Conservation (phyloP, 129 eudicot species). For the Chrysanthemum lavandulifolium region DNA sequence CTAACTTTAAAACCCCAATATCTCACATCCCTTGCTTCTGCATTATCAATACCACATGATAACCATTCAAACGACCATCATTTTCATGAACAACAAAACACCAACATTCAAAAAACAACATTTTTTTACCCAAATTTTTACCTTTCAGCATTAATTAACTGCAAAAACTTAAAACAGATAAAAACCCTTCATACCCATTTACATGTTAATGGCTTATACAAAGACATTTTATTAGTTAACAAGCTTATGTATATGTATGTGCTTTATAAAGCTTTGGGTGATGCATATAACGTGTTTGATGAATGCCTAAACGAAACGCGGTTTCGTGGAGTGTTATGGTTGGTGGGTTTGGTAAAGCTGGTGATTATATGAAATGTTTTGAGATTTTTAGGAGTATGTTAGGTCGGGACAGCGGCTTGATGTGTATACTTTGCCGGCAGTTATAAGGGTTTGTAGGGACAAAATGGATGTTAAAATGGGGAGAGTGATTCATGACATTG, state of each 20-base stretch:
- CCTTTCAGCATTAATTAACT: constrained; percentile 40
- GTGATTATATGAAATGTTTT: constrained; percentile 42
- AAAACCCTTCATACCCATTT: constrained; percentile 40
- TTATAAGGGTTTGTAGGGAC: constrained; percentile 57
- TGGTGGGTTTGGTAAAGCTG: constrained; percentile 66
- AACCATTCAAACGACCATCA: constrained; percentile 13
- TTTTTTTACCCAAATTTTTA: constrained; percentile 38
- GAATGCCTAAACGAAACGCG: constrained; percentile 49
- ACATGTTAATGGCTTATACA: constrained; percentile 42
- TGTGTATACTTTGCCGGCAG: constrained; percentile 52
- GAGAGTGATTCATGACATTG: constrained; percentile 48
- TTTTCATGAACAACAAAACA: constrained; percentile 14
- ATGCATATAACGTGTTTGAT: constrained; percentile 51
- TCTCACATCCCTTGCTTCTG: constrained; percentile 23
- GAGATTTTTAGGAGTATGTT: constrained; percentile 53
- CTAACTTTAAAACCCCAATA: constrained; percentile 14
- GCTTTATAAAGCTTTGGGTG: constrained; percentile 29
- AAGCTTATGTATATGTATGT: constrained; percentile 48
- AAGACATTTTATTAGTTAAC: constrained; percentile 37
- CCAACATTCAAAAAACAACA: constrained; percentile 28
- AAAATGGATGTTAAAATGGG: constrained; percentile 50
- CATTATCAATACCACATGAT: constrained; percentile 20
- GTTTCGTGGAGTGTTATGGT: constrained; percentile 74
- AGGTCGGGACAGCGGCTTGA: constrained; percentile 51
- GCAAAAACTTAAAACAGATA: constrained; percentile 40